Conservation (phyloP, 1,139 yeast genomes). For the Pneumocystis carinii region DNA sequence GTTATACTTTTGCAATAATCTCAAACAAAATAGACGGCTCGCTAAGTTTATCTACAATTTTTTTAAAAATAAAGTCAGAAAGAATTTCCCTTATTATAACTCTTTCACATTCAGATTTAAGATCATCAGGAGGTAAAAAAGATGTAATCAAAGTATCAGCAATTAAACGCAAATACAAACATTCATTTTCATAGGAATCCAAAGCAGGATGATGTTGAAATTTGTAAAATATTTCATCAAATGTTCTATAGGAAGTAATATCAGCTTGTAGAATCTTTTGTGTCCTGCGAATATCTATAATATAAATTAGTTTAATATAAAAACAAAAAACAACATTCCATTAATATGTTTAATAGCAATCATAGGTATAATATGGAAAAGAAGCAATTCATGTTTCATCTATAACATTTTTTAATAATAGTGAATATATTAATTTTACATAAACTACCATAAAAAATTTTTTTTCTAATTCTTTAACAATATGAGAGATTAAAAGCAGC, state of each 20-base stretch:
- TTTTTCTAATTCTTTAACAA: constrained; percentile 27
- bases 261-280: constrained; percentile 12
- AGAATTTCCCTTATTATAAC: constrained; percentile 28
- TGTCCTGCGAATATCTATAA: constrained; percentile 15
- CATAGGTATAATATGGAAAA: constrained; percentile 32
- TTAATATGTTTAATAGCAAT: constrained; percentile 26
- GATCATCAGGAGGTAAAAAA: constrained; percentile 29
- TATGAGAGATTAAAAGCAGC: constrained; percentile 26
- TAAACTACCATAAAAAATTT: constrained; percentile 19
- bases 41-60: constrained; percentile 29
- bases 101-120: constrained; percentile 27
- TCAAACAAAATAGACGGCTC: constrained; percentile 35
- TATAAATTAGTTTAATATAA: not conserved
- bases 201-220: constrained; percentile 39
- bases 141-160: constrained; percentile 24
- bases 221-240: constrained; percentile 25
- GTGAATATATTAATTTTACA: constrained; percentile 8
- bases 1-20: constrained; percentile 23
- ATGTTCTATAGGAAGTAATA: constrained; percentile 19
- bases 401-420: constrained; percentile 6
- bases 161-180: constrained; percentile 25
- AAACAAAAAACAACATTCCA: constrained; percentile 1
- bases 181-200: constrained; percentile 18
- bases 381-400: constrained; percentile 24
- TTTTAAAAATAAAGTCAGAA: constrained; percentile 30